Evolutionary conservation across 2,329 filamentous ascomycete species (phyloP), one percentile per base, ranked within the genome.

Genomic region (Scytalidium sp.): DNA sequence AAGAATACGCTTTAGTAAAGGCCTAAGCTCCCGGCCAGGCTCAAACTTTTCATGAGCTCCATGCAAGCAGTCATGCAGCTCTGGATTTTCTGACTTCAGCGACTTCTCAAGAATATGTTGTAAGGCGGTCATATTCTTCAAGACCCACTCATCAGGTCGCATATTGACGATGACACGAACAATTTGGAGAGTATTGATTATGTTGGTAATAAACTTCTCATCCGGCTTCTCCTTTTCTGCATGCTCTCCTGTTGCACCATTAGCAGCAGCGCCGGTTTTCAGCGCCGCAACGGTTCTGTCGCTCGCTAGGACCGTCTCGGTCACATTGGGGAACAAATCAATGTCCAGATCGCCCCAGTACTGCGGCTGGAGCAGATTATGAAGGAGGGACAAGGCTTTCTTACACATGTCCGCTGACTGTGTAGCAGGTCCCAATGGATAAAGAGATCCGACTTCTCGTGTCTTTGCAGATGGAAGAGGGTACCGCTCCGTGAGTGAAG

Each of bases 331-430:
- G 60, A 97, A 94, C 56, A 97, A 76, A 61, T 97, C 93, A 19
- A 97, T 79, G 45, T 97, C 91, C 27, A 97, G 75, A 62, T 97
- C 92, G 29, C 85, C 87, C 95, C 94, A 99, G 63, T 92, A 91
- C 32, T 87, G 84, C 15, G 90, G 85, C 51, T 93, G 90, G 20
- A 99, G 75, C 32, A 99, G 79, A 60, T 94, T 91, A 58, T 88
- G 83, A 19, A 99, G 77, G 45, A 97, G 76, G 19, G 85, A 77
- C 61, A 97, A 81, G 1, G 91, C 87, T 68, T 90, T 96, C 68
- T 87, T 90, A 67, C 90, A 88, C 58, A 96, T 85, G 50, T 97
- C 93, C 2, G 83, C 83, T 43, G 83, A 80, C 13, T 36, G 32
- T 19, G 79, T 74, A 9, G 81, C 65, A 13, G 80, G 72, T 17